Evolutionary conservation across 1,284 basidiomycete species (phyloP).

Genomic region (Phellinidium pouzarii): DNA sequence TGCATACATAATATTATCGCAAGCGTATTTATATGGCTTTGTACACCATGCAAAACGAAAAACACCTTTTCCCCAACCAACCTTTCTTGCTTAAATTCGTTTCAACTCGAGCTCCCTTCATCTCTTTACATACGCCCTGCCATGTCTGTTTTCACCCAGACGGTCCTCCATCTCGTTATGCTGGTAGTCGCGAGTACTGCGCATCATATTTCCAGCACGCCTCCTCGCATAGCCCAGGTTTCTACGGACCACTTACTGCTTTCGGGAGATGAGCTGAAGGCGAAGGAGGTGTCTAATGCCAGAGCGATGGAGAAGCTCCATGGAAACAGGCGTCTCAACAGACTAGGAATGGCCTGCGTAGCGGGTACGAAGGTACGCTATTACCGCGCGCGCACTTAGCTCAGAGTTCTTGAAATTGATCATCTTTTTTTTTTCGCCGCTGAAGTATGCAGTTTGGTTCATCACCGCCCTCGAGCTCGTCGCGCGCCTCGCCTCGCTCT

Average conservation of each 20-base stretch:
- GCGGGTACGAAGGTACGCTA: constrained; percentile 3
- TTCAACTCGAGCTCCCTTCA: neutral
- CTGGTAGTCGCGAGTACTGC: constrained; percentile 8
- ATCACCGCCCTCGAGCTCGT: neutral
- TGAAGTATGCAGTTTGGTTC: constrained; percentile 4
- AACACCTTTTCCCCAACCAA: neutral
- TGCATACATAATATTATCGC: neutral
- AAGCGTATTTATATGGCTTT: constrained; percentile 6
- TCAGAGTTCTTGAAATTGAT: neutral
- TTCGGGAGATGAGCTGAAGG: neutral
- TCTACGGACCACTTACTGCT: constrained; percentile 8
- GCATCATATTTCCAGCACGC: constrained; percentile 14
- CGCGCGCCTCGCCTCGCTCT: constrained; percentile 1
- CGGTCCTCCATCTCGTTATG: neutral
- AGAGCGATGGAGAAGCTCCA: constrained; percentile 6
- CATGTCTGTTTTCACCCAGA: neutral
- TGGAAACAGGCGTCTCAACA: constrained; percentile 5
- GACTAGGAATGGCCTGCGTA: constrained; percentile 1
- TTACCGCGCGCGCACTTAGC: neutral
- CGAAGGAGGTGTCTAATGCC: neutral
- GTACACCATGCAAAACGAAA: neutral
- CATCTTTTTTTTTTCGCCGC: neutral
- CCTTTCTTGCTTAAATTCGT: neutral
- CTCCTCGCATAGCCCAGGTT: constrained; percentile 9
- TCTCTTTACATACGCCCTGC: neutral